Evolutionary conservation across 805 yeast genomes (phyloP).

Genomic region (Debaryomyces tyrocola): DNA sequence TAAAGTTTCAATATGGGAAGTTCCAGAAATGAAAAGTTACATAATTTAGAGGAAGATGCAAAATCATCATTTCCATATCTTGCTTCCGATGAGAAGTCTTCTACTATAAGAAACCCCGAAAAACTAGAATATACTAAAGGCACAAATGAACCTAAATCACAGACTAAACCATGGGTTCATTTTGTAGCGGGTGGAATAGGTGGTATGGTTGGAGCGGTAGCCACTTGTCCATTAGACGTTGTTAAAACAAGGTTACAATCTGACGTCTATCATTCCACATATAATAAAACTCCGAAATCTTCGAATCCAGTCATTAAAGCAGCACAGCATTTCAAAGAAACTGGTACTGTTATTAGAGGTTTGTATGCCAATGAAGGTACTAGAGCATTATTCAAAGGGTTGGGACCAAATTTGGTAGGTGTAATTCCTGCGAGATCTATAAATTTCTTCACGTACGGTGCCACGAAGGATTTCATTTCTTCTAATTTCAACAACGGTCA

Average conservation of each 20-base stretch:
- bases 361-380: conserved; percentile 80
- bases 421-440: conserved; percentile 98
- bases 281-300: conserved; percentile 47
- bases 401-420: conserved; percentile 96
- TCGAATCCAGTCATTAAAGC: conserved; percentile 44
- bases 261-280: conserved; percentile 67
- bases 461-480: conserved; percentile 78
- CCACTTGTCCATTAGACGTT: conserved; percentile 93
- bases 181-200: conserved; percentile 93
- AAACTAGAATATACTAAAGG: conserved; percentile 16
- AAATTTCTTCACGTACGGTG: conserved; percentile 94
- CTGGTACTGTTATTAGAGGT: conserved; percentile 65
- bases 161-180: conserved; percentile 57
- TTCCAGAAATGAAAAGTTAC: conserved; percentile 6
- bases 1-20: background rate
- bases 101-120: conserved; percentile 46
- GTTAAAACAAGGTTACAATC: conserved; percentile 94
- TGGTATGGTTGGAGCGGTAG: conserved; percentile 96
- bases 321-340: conserved; percentile 76
- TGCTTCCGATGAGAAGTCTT: conserved; percentile 71
- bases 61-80: conserved; percentile 58
- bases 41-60: conserved; percentile 52
- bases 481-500: conserved; percentile 65
- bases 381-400: conserved; percentile 85
- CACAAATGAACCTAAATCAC: conserved; percentile 10